phyloP scores from a whole-genome alignment of 192 early-diverging fungal species.

The Mortierella claussenii region DNA sequence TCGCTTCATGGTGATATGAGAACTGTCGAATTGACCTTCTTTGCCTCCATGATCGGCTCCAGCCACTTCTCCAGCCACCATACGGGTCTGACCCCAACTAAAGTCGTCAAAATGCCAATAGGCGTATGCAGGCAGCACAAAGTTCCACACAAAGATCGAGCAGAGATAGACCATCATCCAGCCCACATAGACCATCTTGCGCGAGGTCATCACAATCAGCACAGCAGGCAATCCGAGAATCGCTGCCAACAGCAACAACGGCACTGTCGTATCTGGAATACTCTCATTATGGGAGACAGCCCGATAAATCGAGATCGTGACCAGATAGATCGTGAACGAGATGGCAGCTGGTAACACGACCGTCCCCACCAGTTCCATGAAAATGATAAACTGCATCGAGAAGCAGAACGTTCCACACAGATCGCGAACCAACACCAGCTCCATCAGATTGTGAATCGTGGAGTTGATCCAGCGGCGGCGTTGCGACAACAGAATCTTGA shows the following conservation, averaged over 20 bases:
- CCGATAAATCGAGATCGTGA: conserved; percentile 71
- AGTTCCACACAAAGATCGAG: conserved; percentile 79
- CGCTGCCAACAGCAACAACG: conserved; percentile 76
- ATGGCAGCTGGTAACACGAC: conserved; percentile 92
- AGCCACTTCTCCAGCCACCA: conserved; percentile 68
- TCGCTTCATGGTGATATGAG: conserved; percentile 75
- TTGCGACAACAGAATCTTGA: conserved; percentile 84
- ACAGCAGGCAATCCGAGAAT: conserved; percentile 91
- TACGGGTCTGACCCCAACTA: conserved; percentile 76
- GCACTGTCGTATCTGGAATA: conserved; percentile 74
- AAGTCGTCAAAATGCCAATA: conserved; percentile 92
- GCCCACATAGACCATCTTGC: conserved; percentile 82
- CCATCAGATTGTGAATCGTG: conserved; percentile 92
- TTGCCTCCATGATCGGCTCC: conserved; percentile 69
- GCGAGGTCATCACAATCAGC: conserved; percentile 89
- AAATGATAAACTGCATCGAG: conserved; percentile 95
- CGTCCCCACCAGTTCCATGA: conserved; percentile 94
- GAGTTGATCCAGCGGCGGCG: conserved; percentile 95
- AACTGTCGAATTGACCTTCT: conserved; percentile 76
- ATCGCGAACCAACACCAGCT: conserved; percentile 87
- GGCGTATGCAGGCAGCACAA: conserved; percentile 77
- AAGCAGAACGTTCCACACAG: conserved; percentile 95
- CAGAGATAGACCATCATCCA: conserved; percentile 91
- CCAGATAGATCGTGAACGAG: conserved; percentile 83
- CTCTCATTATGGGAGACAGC: conserved; percentile 42